These are phyloP conservation scores for Picea abies DNA, from an alignment of 83 land plant genomes.

Conservation along the genomic window DNA sequence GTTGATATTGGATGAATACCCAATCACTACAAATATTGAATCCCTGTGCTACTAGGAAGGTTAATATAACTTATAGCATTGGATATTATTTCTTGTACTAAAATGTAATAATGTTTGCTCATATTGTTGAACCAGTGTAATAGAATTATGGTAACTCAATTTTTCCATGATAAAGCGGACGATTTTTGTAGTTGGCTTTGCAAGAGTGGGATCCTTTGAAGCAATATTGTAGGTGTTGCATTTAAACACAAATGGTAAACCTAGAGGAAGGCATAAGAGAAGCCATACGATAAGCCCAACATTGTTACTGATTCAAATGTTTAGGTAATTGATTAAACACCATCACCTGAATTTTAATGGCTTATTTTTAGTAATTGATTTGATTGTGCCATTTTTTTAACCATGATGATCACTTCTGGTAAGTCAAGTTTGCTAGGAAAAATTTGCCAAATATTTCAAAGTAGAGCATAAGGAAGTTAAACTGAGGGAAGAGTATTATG, in stretches of 20 bases:
- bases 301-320: constrained; percentile 63
- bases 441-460: constrained; percentile 38
- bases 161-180: constrained; percentile 61
- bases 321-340: constrained; percentile 26
- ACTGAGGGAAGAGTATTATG: not conserved
- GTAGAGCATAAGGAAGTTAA: constrained; percentile 75
- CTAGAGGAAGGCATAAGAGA: constrained; percentile 27
- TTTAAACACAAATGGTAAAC: constrained; percentile 75
- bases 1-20: constrained; percentile 78
- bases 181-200: constrained; percentile 71
- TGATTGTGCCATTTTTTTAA: too few species aligned
- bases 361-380: too few species aligned
- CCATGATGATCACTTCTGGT: too few species aligned
- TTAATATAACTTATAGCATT: too few species aligned
- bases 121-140: constrained; percentile 15
- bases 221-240: constrained; percentile 71
- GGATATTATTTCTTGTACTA: too few species aligned
- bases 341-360: too few species aligned
- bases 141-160: constrained; percentile 66
- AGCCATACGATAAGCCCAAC: too few species aligned
- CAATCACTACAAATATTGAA: constrained; percentile 49
- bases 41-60: too few species aligned
- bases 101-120: too few species aligned
- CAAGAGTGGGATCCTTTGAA: constrained; percentile 71
- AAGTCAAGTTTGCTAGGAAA: constrained; percentile 38